phyloP scores from a whole-genome alignment of 2,329 filamentous ascomycete genomes.

The Trichoderma guizhouense region DNA sequence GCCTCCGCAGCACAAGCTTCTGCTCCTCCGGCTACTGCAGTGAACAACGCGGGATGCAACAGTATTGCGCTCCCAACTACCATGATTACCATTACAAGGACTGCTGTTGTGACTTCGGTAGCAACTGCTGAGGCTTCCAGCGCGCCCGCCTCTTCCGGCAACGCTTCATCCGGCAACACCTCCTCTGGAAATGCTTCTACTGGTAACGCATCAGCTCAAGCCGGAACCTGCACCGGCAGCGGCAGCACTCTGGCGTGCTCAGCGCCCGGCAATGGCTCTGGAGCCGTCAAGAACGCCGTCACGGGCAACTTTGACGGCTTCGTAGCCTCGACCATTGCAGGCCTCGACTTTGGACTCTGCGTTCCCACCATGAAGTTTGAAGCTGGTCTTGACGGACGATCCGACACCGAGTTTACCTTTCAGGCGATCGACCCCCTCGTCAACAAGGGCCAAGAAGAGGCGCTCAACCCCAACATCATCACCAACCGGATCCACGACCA shows the following conservation, averaged over 20 bases:
- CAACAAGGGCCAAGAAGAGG: slow-evolving; percentile 7
- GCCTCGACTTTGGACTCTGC: slow-evolving; percentile 3
- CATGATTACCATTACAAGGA: neutral
- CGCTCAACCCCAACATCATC: slow-evolving; percentile 11
- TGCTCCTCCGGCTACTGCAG: neutral
- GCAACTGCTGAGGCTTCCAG: neutral
- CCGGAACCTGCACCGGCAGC: neutral
- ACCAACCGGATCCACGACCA: slow-evolving; percentile 11
- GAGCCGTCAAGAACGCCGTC: slow-evolving; percentile 4
- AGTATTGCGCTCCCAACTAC: neutral
- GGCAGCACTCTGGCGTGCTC: neutral
- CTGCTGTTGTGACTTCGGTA: neutral
- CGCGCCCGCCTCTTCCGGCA: neutral
- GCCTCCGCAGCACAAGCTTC: neutral
- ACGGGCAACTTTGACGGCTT: slow-evolving; percentile 11
- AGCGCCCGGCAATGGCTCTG: neutral
- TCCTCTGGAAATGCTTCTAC: neutral
- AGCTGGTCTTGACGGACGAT: neutral
- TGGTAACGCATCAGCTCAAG: neutral
- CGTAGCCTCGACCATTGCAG: neutral
- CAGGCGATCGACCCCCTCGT: slow-evolving; percentile 4
- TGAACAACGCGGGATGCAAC: neutral
- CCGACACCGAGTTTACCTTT: slow-evolving; percentile 3
- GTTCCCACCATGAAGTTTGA: slow-evolving; percentile 8
- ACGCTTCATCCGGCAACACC: neutral